A percentile compares a stretch with the other conserved stretches of the same genome.
phyloP scores from a whole-genome alignment of 2,329 filamentous ascomycete genomes.

The Aspergillus floridensis region DNA sequence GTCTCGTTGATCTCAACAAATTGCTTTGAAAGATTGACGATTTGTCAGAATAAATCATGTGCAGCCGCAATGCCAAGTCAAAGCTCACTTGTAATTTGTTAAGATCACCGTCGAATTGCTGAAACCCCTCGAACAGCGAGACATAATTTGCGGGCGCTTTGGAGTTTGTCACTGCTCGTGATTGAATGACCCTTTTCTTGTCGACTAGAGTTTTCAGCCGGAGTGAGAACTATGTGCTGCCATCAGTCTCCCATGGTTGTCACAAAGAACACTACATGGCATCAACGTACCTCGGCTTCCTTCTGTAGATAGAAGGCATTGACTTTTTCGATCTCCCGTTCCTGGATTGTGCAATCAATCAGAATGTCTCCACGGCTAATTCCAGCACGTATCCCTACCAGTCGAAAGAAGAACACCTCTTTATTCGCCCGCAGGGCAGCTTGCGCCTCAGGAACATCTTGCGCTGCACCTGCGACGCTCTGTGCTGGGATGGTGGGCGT shows the following conservation, averaged over 20 bases:
- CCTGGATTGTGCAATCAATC: slow-evolving; percentile 53
- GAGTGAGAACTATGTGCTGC: slow-evolving; percentile 70
- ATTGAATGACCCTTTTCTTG: slow-evolving; percentile 89
- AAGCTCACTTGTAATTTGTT: slow-evolving; percentile 75
- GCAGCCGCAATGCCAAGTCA: neutral
- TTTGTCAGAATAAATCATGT: slow-evolving; percentile 9
- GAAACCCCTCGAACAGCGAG: slow-evolving; percentile 91
- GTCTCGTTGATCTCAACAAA: slow-evolving; percentile 98
- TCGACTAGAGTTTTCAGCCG: slow-evolving; percentile 88
- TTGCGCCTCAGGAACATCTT: slow-evolving; percentile 68
- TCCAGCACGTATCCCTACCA: slow-evolving; percentile 58
- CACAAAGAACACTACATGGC: slow-evolving; percentile 1
- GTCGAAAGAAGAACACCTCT: slow-evolving; percentile 96
- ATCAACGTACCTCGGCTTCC: slow-evolving; percentile 77
- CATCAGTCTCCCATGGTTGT: neutral
- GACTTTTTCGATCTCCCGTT: slow-evolving; percentile 96
- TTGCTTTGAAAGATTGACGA: slow-evolving; percentile 56
- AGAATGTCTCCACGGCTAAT: neutral
- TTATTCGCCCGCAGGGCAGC: slow-evolving; percentile 92
- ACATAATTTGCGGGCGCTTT: slow-evolving; percentile 91
- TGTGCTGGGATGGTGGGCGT: slow-evolving; percentile 81
- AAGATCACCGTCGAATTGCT: slow-evolving; percentile 92
- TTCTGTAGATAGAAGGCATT: slow-evolving; percentile 98
- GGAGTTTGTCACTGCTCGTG: slow-evolving; percentile 70
- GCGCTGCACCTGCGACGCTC: slow-evolving; percentile 51